These are phyloP conservation scores for Myriosclerotinia curreyana DNA, from an alignment of 2,329 filamentous ascomycete genomes.

Conservation along the genomic window DNA sequence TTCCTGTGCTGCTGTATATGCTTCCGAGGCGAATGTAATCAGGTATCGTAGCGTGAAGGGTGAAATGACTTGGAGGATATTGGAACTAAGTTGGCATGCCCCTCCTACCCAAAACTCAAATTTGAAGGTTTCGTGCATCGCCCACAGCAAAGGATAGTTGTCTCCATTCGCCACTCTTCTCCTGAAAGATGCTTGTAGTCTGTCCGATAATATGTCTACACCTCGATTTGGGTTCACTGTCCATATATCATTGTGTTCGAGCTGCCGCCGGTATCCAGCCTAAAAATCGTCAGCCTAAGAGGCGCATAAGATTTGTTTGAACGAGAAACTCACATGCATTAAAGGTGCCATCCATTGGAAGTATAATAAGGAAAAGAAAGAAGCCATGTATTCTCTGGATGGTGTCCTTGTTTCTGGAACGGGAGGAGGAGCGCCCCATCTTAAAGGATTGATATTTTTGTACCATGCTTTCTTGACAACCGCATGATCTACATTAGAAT, in stretches of 20 bases:
- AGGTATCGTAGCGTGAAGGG: slow-evolving; percentile 84
- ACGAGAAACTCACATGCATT: slow-evolving; percentile 62
- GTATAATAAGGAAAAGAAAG: slow-evolving; percentile 70
- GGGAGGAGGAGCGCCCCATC: slow-evolving; percentile 55
- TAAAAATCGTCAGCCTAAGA: slow-evolving; percentile 40
- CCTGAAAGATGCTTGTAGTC: slow-evolving; percentile 66
- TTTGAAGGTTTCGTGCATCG: slow-evolving; percentile 82
- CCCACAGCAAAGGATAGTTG: slow-evolving; percentile 72
- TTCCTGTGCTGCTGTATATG: slow-evolving; percentile 61
- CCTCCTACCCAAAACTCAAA: slow-evolving; percentile 83
- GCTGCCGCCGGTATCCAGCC: slow-evolving; percentile 79
- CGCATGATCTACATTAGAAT: slow-evolving; percentile 36
- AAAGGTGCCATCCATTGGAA: slow-evolving; percentile 90
- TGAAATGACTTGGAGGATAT: slow-evolving; percentile 73
- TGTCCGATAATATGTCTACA: slow-evolving; percentile 65
- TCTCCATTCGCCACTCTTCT: slow-evolving; percentile 64
- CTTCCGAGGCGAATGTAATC: slow-evolving; percentile 78
- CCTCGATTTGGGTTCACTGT: slow-evolving; percentile 76
- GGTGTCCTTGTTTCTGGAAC: slow-evolving; percentile 52
- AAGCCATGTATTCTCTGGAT: slow-evolving; percentile 69
- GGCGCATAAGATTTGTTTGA: not conserved
- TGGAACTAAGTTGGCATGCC: slow-evolving; percentile 68
- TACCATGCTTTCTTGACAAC: slow-evolving; percentile 54
- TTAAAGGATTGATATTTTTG: slow-evolving; percentile 58
- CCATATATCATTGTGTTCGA: slow-evolving; percentile 87